These are phyloP conservation scores for Periconia sp. DNA, from an alignment of 2,329 filamentous ascomycete species.

Conservation along the genomic window DNA sequence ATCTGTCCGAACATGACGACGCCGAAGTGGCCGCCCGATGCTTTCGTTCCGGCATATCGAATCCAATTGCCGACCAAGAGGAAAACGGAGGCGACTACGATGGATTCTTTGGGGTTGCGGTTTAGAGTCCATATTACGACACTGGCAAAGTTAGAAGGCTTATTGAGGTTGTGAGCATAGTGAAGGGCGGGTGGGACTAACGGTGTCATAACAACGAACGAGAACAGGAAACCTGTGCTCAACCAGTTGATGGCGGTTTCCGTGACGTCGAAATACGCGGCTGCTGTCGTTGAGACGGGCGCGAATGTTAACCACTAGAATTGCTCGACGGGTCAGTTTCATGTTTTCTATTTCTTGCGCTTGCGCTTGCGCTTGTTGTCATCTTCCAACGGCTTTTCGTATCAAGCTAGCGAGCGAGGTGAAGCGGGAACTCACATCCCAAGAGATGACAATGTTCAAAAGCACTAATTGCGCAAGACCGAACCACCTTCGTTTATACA, in stretches of 20 bases:
- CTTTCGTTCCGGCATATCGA: conserved; percentile 71
- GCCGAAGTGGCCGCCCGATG: conserved; percentile 65
- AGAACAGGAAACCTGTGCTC: conserved; percentile 82
- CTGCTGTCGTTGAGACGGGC: conserved; percentile 73
- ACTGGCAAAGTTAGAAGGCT: conserved; percentile 9
- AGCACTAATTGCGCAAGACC: conserved; percentile 81
- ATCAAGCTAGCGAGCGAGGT: not conserved
- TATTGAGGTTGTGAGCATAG: too few species aligned
- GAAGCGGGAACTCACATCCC: conserved; percentile 73
- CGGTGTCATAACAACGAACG: conserved; percentile 75
- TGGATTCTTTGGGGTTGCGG: conserved; percentile 74
- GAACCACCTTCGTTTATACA: conserved; percentile 88
- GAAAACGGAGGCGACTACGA: conserved; percentile 71
- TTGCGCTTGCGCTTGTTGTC: not conserved
- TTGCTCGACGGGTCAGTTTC: not conserved
- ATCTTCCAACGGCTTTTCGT: not conserved
- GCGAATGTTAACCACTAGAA: conserved; percentile 90
- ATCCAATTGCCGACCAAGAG: conserved; percentile 88
- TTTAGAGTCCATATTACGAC: conserved; percentile 76
- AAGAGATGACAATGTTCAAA: conserved; percentile 90
- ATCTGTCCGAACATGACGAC: conserved; percentile 90
- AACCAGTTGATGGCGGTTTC: conserved; percentile 89
- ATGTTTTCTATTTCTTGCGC: not conserved
- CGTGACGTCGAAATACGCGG: conserved; percentile 73
- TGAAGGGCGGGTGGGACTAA: conserved; percentile 43